Conservation (phyloP, 768 basidiomycete species). For the Pulveroboletus sp. region DNA sequence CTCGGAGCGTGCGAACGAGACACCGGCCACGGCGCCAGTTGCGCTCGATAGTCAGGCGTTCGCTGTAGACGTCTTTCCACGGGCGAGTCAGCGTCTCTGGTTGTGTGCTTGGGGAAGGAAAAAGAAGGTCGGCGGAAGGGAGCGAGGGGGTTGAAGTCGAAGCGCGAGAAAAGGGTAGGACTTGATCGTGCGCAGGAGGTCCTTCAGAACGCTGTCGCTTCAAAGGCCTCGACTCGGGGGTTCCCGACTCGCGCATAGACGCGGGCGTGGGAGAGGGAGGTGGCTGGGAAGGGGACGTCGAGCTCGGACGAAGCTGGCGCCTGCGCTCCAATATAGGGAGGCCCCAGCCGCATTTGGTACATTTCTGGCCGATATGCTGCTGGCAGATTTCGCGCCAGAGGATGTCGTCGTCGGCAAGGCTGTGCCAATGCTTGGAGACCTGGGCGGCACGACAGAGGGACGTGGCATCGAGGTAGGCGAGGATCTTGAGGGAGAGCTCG, state of each 20-base stretch:
- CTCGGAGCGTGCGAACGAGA: conserved; percentile 78
- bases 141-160: conserved; percentile 14
- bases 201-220: conserved; percentile 28
- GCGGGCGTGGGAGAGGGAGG: conserved; percentile 25
- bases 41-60: conserved; percentile 91
- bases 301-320: conserved; percentile 42
- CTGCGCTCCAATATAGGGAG: conserved; percentile 84
- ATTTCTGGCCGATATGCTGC: conserved; percentile 97
- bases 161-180: conserved; percentile 7
- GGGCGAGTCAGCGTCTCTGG: conserved; percentile 63
- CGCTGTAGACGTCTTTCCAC: conserved; percentile 98
- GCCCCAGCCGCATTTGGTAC: conserved; percentile 96
- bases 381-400: conserved; percentile 97
- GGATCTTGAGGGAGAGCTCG: conserved; percentile 83
- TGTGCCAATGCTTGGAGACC: conserved; percentile 79
- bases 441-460: conserved; percentile 93
- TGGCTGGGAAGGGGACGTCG: conserved; percentile 35
- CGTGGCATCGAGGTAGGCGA: conserved; percentile 86
- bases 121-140: conserved; percentile 21
- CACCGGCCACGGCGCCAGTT: conserved; percentile 96
- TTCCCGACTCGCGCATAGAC: conserved; percentile 41
- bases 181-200: conserved; percentile 41
- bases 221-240: conserved; percentile 23
- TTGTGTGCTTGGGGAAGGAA: conserved; percentile 29
- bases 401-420: conserved; percentile 89